Percentiles rank a stretch among this genome's conserved stretches.
Evolutionary conservation across 106 monocot species (phyloP).

Genomic region (Dendrobium huoshanense): DNA sequence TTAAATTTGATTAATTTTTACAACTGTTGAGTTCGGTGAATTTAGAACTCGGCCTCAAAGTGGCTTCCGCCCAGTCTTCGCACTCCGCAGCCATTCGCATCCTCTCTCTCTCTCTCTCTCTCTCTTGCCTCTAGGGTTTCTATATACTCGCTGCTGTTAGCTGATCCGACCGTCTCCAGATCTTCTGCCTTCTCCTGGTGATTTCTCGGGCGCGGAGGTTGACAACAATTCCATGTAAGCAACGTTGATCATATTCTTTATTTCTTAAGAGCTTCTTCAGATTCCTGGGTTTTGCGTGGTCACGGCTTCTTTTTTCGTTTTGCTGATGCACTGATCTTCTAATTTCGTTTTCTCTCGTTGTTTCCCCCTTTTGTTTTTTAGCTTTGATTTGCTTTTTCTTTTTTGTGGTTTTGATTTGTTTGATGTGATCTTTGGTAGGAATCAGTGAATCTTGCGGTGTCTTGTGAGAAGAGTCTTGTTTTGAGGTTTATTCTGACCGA

Average conservation of each 20-base stretch:
- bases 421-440: neutral
- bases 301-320: neutral
- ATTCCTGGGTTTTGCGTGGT: neutral
- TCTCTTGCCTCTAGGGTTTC: neutral
- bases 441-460: neutral
- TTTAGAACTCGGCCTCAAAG: neutral
- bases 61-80: neutral
- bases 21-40: neutral
- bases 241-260: neutral
- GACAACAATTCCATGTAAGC: neutral
- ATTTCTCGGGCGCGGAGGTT: neutral
- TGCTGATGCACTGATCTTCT: neutral
- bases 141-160: neutral
- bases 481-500: neutral
- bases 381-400: neutral
- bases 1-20: neutral
- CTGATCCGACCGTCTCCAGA: neutral
- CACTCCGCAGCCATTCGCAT: neutral
- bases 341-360: neutral
- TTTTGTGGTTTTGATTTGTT: neutral
- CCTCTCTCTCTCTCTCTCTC: neutral
- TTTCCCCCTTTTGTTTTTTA: neutral
- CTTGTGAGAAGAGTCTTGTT: neutral
- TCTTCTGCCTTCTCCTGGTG: neutral
- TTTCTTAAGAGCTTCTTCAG: neutral